Evolutionary conservation across 495 filamentous ascomycete species (phyloP).

Genomic region (Acidiella bohemica): DNA sequence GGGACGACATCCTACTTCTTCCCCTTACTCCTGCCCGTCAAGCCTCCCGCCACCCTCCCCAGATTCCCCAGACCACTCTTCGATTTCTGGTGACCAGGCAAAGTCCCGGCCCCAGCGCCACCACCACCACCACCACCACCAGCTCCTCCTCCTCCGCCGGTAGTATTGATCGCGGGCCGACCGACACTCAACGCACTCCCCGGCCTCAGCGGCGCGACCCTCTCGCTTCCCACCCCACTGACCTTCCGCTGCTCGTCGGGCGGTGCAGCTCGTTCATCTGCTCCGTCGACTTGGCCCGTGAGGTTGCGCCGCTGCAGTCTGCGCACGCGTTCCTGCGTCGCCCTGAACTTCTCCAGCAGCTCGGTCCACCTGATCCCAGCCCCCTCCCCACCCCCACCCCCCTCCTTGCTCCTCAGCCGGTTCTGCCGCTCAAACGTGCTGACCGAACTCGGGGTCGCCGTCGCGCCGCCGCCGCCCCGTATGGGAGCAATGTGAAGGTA

Average conservation of each 20-base stretch:
- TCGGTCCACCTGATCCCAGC: slow-evolving; percentile 85
- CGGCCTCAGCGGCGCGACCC: slow-evolving; percentile 2
- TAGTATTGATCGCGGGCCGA: too few species aligned
- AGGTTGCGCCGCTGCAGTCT: slow-evolving; percentile 32
- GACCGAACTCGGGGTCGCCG: slow-evolving; percentile 28
- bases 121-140: not conserved
- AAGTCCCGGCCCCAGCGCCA: too few species aligned
- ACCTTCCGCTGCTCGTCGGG: slow-evolving; percentile 19
- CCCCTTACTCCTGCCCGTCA: slow-evolving; percentile 10
- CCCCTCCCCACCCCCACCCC: slow-evolving; percentile 50
- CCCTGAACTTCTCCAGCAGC: slow-evolving; percentile 88
- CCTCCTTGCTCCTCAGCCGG: slow-evolving; percentile 65
- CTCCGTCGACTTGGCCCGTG: slow-evolving; percentile 15
- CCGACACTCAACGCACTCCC: slow-evolving; percentile 3
- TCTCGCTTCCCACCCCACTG: not conserved
- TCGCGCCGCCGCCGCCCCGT: not conserved
- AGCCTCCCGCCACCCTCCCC: slow-evolving; percentile 17
- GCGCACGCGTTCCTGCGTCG: slow-evolving; percentile 69
- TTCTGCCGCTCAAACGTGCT: slow-evolving; percentile 60
- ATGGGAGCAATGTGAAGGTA: slow-evolving; percentile 59
- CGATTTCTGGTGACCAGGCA: slow-evolving; percentile 3
- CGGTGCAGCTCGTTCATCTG: slow-evolving; percentile 6
- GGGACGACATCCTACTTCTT: slow-evolving; percentile 7
- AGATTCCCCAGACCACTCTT: slow-evolving; percentile 21
- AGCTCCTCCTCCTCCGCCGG: not conserved